These are phyloP conservation scores for Zygosaccharomyces lentus DNA, from an alignment of 805 yeast genomes.

Conservation along the genomic window DNA sequence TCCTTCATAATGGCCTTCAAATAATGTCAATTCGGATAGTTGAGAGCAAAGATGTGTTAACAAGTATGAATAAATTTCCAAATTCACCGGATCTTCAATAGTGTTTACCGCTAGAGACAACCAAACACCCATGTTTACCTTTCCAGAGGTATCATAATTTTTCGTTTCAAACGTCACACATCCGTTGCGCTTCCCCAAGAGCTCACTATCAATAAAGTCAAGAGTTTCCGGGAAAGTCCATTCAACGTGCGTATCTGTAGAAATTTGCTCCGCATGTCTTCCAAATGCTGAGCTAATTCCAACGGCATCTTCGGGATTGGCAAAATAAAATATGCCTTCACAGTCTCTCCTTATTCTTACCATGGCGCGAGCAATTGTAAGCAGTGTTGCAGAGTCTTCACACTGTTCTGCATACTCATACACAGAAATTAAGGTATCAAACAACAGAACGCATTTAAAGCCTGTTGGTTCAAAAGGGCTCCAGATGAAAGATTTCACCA, in stretches of 20 bases:
- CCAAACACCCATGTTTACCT: slow-evolving; percentile 49
- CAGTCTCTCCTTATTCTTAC: slow-evolving; percentile 50
- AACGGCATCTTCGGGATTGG: slow-evolving; percentile 56
- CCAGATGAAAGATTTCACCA: slow-evolving; percentile 29
- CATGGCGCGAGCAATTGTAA: slow-evolving; percentile 50
- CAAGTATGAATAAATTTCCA: slow-evolving; percentile 68
- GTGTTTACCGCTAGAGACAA: slow-evolving; percentile 46
- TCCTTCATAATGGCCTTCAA: slow-evolving; percentile 40
- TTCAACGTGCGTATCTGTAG: slow-evolving; percentile 25
- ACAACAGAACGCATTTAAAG: slow-evolving; percentile 28
- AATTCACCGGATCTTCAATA: slow-evolving; percentile 50
- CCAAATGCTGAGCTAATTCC: slow-evolving; percentile 59
- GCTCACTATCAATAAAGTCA: slow-evolving; percentile 44
- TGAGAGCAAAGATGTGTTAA: slow-evolving; percentile 71
- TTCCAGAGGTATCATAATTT: slow-evolving; percentile 21
- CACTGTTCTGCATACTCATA: slow-evolving; percentile 37
- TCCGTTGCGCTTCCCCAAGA: slow-evolving; percentile 40
- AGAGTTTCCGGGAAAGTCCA: slow-evolving; percentile 64
- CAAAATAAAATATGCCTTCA: slow-evolving; percentile 44
- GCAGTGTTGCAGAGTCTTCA: slow-evolving; percentile 37
- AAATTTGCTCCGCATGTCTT: slow-evolving; percentile 32
- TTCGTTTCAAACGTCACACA: slow-evolving; percentile 20
- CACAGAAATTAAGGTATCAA: slow-evolving; percentile 27
- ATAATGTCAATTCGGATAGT: slow-evolving; percentile 52
- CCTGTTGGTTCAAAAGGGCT: slow-evolving; percentile 24